Percentiles rank a stretch among this genome's conserved stretches.
These are phyloP conservation scores for Oryza meridionalis DNA, from an alignment of 176 grass and related monocot genomes.

Conservation along the genomic window DNA sequence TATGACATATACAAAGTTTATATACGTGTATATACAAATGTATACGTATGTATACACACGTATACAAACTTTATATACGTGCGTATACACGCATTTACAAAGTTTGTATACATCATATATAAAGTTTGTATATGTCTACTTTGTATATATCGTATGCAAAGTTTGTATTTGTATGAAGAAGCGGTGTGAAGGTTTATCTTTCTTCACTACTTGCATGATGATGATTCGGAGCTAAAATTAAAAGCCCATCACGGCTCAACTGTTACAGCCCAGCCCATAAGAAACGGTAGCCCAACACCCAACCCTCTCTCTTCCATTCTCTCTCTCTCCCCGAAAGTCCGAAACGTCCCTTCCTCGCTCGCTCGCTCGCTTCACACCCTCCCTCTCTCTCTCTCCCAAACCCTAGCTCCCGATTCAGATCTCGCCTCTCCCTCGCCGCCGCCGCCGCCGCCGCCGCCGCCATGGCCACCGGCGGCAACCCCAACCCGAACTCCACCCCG, in stretches of 20 bases:
- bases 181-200: too few relatives aligned
- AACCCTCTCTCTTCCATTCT: not conserved
- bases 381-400: slow-evolving; percentile 5
- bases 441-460: slow-evolving; percentile 26
- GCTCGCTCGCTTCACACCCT: not conserved
- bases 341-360: not conserved
- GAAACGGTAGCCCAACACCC: not conserved
- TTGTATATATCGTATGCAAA: too few relatives aligned
- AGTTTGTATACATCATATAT: too few relatives aligned
- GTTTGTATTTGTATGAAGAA: too few relatives aligned
- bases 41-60: too few relatives aligned
- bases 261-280: not conserved
- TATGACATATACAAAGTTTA: too few relatives aligned
- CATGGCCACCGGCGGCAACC: slow-evolving; percentile 55
- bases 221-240: too few relatives aligned
- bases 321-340: not conserved
- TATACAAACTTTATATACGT: too few relatives aligned
- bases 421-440: slow-evolving; percentile 14
- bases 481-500: slow-evolving; percentile 25
- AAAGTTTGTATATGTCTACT: too few relatives aligned
- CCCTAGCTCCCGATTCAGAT: slow-evolving; percentile 52
- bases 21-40: too few relatives aligned
- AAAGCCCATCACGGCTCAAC: not conserved
- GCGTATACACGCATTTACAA: too few relatives aligned
- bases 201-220: too few relatives aligned